Conservation (phyloP, 2,329 filamentous ascomycete genomes). For the Nemania serpens region DNA sequence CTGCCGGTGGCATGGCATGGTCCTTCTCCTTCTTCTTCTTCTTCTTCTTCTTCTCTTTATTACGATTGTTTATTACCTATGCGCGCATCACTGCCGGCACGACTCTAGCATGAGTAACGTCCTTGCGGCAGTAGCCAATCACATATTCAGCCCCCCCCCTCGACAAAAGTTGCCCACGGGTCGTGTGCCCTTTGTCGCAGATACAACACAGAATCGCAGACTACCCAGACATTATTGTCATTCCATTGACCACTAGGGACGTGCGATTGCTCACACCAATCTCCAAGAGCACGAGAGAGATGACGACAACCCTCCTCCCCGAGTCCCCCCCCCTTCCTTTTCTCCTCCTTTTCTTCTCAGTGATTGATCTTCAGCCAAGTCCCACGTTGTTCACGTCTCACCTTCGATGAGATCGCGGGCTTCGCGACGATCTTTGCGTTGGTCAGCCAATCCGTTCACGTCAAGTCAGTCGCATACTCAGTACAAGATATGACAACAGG, state of each 20-base stretch:
- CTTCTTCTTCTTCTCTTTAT: no score
- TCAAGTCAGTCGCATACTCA: background rate
- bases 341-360: background rate
- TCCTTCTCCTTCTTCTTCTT: no score
- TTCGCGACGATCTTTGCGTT: conserved; percentile 23
- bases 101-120: conserved; percentile 4
- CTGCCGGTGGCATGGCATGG: background rate
- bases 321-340: no score
- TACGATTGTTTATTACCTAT: background rate
- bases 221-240: conserved; percentile 15
- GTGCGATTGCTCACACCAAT: conserved; percentile 27
- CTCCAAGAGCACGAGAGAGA: conserved; percentile 24
- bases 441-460: background rate
- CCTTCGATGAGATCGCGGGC: conserved; percentile 19
- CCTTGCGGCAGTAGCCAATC: conserved; percentile 29
- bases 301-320: conserved; percentile 11
- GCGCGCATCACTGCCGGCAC: background rate
- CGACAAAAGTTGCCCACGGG: conserved; percentile 24
- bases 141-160: conserved; percentile 2
- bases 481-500: background rate
- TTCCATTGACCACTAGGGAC: conserved; percentile 29
- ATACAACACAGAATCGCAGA: conserved; percentile 20
- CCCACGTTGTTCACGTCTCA: conserved; percentile 27
- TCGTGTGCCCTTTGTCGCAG: conserved; percentile 20
- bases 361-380: conserved; percentile 27